Evolutionary conservation across 371 early-diverging fungal species (phyloP).

Genomic region (Neoconidiobolus thromboides): DNA sequence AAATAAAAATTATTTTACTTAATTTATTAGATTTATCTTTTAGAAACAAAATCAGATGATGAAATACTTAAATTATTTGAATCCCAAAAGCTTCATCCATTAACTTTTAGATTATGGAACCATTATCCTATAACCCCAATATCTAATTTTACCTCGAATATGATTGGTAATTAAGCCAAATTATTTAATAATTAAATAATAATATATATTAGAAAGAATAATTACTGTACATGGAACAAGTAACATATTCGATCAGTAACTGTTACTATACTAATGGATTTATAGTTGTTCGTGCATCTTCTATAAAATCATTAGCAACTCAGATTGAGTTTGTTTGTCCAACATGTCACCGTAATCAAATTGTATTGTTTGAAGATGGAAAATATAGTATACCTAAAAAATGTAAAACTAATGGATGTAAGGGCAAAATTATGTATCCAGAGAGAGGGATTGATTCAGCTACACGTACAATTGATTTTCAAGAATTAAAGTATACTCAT

Average conservation of each 20-base stretch:
- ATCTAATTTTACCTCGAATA: not conserved
- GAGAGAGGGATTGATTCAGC: constrained; percentile 21
- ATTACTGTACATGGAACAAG: not conserved
- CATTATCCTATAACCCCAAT: not conserved
- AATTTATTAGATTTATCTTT: constrained; percentile 10
- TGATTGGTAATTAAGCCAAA: not conserved
- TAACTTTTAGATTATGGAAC: not conserved
- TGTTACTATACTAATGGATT: constrained; percentile 9
- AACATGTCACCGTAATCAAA: constrained; percentile 17
- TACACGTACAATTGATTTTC: constrained; percentile 40
- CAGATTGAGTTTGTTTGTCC: constrained; percentile 24
- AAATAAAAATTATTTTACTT: too few species aligned
- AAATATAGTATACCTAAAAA: constrained; percentile 18
- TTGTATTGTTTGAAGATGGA: constrained; percentile 21
- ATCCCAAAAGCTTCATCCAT: not conserved
- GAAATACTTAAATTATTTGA: not conserved
- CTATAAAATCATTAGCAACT: constrained; percentile 22
- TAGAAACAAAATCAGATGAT: not conserved
- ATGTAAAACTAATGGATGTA: constrained; percentile 23
- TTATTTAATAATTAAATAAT: not conserved
- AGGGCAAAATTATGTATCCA: constrained; percentile 21
- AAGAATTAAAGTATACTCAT: constrained; percentile 19
- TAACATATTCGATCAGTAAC: constrained; percentile 10
- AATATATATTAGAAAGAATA: not conserved
- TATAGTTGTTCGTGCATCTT: constrained; percentile 14